Evolutionary conservation across 148 eudicot species (phyloP), one percentile per base, ranked within the genome.

Genomic region (Drosera capensis): DNA sequence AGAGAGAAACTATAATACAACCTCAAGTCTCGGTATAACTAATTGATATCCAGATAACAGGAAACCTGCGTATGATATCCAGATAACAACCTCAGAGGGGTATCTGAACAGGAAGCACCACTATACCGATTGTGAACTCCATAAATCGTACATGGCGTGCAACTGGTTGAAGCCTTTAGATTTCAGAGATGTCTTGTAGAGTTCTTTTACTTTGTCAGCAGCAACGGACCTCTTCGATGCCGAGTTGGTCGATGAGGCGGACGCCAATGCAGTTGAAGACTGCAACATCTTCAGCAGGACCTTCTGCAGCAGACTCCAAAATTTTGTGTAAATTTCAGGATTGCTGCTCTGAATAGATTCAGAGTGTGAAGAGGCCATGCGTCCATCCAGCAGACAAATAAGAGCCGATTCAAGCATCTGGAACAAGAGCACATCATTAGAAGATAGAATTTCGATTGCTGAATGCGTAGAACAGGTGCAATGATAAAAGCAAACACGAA

Each of bases 321-420:
- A 84, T 29, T 66, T 68, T 20, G 65, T 57, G 57, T 52, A 62
- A 12, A 76, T 35, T 28, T 74, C 69, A 0, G 67, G 22, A 34
- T 50, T 49, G 14, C 61, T 55, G 28, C 43, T 43, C 23, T 20
- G 16, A 1, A 60, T 43, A 5, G 77, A 45, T 39, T 46, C 67
- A 28, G 71, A 41, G 25, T 11, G 21, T 15, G 31, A 21, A 25
- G 78, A 68, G 28, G 74, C 58, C 42, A 64, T 71, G 14, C 82
- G 74, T 34, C 71, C 99, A 59, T 84, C 93, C 43, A 90, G 80
- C 58, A 90, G 66, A 46, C 59, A 52, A 54, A 68, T 40, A 42
- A 90, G 58, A 57, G 99, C 99, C 7, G 82, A 73, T 62, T 90
- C 99, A 36, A 90, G 72, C 68, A 75, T 65, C 99, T 90, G 73